phyloP scores from a whole-genome alignment of 306 rosid species.

The Biancaea sappan region DNA sequence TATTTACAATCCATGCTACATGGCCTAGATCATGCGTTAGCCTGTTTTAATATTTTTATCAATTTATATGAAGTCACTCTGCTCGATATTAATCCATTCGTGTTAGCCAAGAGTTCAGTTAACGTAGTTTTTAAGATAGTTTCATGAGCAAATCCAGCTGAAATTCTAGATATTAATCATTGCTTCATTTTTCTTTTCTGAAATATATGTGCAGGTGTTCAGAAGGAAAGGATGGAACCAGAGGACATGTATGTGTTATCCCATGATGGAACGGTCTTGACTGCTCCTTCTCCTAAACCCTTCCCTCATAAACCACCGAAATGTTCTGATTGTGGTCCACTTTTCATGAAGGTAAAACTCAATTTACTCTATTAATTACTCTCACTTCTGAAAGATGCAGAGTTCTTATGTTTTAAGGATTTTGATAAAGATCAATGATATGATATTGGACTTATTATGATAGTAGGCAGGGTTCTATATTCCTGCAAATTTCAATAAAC shows the following conservation, averaged over 20 bases:
- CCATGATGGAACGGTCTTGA: conserved; percentile 64
- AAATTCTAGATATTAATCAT: conserved; percentile 6
- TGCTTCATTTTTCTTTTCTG: conserved; percentile 19
- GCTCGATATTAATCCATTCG: conserved; percentile 10
- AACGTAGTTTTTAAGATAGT: background rate
- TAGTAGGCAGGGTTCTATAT: background rate
- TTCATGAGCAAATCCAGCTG: background rate
- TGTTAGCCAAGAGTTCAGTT: background rate
- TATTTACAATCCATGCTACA: conserved; percentile 4
- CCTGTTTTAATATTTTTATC: background rate
- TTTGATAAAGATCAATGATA: conserved; percentile 1
- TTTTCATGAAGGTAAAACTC: conserved; percentile 77
- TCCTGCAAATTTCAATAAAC: background rate
- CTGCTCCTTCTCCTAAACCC: conserved; percentile 81
- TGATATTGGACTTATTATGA: background rate
- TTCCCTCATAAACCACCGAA: conserved; percentile 93
- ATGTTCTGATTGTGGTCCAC: conserved; percentile 89
- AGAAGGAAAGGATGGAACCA: conserved; percentile 92
- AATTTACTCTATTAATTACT: conserved; percentile 21
- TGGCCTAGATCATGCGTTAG: background rate
- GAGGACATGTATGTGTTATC: conserved; percentile 91
- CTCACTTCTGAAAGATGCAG: background rate
- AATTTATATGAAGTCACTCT: background rate
- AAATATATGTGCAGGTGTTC: conserved; percentile 69
- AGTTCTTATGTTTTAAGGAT: conserved; percentile 11